These are phyloP conservation scores for Arachis stenosperma DNA, from an alignment of 306 rosid genomes.

Conservation along the genomic window DNA sequence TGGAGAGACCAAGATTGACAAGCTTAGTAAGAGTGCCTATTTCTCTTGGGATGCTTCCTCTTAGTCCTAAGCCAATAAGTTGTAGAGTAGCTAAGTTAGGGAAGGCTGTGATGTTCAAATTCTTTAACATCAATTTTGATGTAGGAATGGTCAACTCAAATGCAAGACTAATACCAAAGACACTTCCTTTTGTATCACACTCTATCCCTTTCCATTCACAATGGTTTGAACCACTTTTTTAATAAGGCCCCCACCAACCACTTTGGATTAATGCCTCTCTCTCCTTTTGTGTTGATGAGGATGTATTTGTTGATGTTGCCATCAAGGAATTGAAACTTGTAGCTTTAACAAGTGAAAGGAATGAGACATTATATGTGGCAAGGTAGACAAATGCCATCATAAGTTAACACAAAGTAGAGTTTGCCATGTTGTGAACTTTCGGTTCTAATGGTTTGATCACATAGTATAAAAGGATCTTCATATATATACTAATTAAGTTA, in stretches of 20 bases:
- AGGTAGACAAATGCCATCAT: not conserved
- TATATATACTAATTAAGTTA: no score
- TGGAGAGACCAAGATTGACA: not conserved
- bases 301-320: no score
- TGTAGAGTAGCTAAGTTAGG: not conserved
- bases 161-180: not conserved
- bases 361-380: no score
- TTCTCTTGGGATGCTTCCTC: not conserved
- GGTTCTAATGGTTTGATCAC: not conserved
- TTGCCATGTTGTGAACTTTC: not conserved
- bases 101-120: conserved; percentile 3
- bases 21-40: conserved; percentile 1
- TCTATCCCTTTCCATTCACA: not conserved
- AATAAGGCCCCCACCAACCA: not conserved
- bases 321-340: not conserved
- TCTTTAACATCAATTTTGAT: not conserved
- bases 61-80: not conserved
- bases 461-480: no score
- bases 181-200: not conserved
- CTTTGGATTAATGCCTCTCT: not conserved
- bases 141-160: not conserved
- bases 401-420: not conserved
- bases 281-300: not conserved
- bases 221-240: not conserved
- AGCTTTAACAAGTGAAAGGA: not conserved